Percentiles rank a stretch among this genome's conserved stretches.
phyloP scores from a whole-genome alignment of 768 basidiomycete species.

The Sporobolomyces phaffii region DNA sequence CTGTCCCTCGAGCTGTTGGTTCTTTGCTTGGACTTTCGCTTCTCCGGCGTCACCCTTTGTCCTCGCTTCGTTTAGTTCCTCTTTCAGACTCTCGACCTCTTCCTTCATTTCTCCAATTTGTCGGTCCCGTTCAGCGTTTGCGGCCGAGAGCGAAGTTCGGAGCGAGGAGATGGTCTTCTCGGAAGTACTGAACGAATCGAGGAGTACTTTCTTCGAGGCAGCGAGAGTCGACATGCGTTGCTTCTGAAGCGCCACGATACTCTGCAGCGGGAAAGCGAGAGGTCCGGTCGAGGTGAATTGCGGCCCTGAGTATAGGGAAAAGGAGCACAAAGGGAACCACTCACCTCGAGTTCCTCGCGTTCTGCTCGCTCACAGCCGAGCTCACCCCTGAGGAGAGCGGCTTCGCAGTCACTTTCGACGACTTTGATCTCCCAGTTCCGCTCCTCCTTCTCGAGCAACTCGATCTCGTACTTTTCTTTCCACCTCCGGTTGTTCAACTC shows the following conservation, averaged over 20 bases:
- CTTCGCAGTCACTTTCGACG: slow-evolving; percentile 12
- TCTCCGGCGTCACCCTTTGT: neutral
- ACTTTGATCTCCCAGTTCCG: slow-evolving; percentile 18
- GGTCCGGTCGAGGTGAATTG: neutral
- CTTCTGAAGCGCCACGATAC: neutral
- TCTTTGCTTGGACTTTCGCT: slow-evolving; percentile 18
- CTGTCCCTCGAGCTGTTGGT: slow-evolving; percentile 12
- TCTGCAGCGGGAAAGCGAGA: slow-evolving; percentile 14
- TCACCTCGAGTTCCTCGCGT: slow-evolving; percentile 30
- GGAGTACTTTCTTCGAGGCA: slow-evolving; percentile 21
- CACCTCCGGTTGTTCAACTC: slow-evolving; percentile 32
- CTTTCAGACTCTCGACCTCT: slow-evolving; percentile 3
- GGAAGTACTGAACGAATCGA: slow-evolving; percentile 14
- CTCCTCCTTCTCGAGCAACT: slow-evolving; percentile 33
- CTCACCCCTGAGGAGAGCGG: neutral
- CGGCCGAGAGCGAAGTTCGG: slow-evolving; percentile 22
- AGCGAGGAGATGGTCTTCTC: slow-evolving; percentile 21
- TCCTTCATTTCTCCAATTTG: neutral
- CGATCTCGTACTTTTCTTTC: slow-evolving; percentile 37
- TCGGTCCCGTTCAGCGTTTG: neutral
- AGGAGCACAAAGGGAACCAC: neutral
- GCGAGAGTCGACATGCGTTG: slow-evolving; percentile 5
- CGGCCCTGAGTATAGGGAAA: too few species aligned
- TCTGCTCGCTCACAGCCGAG: slow-evolving; percentile 4
- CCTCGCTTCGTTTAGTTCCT: slow-evolving; percentile 2